Percentiles rank a stretch among this genome's conserved stretches.
These are phyloP conservation scores for Castanea crenata DNA, from an alignment of 306 rosid species.

Conservation along the genomic window DNA sequence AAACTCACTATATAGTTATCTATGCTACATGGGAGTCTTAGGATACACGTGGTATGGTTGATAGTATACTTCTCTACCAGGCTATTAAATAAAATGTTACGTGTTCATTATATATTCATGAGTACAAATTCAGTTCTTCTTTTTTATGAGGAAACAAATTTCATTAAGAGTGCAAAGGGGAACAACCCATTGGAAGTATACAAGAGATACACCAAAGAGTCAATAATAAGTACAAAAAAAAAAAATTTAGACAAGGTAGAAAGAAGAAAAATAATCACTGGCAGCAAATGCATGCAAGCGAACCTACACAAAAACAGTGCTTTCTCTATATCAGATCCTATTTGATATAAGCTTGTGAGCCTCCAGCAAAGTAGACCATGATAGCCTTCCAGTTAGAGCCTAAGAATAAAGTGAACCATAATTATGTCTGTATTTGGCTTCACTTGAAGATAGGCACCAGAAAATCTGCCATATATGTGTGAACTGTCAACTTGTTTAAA, in stretches of 20 bases:
- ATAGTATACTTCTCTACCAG: background rate
- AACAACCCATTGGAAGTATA: too few species aligned
- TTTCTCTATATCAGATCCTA: background rate
- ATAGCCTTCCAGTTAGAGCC: background rate
- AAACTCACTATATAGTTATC: background rate
- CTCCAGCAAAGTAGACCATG: background rate
- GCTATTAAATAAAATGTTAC: background rate
- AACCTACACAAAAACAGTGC: background rate
- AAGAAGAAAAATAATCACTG: too few species aligned
- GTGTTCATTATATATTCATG: too few species aligned
- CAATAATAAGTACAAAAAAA: too few species aligned
- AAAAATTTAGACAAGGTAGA: too few species aligned
- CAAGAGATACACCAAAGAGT: too few species aligned
- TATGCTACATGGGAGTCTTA: background rate
- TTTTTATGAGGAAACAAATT: too few species aligned
- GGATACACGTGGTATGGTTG: background rate
- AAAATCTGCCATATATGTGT: background rate
- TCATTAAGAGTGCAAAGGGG: too few species aligned
- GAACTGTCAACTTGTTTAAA: background rate
- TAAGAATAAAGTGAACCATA: background rate
- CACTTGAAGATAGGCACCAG: background rate
- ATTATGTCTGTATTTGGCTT: background rate
- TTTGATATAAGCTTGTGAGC: background rate
- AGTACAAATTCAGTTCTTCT: too few species aligned
- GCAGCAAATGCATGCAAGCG: too few species aligned